These are phyloP conservation scores for Triadica sebifera DNA, from an alignment of 345 rosid species.

Conservation along the genomic window DNA sequence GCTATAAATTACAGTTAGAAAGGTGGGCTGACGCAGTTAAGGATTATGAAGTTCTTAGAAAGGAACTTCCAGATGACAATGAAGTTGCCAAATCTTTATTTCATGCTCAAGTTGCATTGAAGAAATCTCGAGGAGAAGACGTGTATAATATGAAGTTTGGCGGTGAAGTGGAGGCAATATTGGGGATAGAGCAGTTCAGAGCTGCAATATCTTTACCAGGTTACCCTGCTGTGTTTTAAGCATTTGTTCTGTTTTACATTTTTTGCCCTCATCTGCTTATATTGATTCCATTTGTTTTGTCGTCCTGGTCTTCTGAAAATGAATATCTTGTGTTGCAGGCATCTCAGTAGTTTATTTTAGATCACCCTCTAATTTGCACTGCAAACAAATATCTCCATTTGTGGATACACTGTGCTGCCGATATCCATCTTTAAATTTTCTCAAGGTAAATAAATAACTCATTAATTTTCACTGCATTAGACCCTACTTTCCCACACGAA, in stretches of 20 bases:
- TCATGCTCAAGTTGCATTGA: conserved; percentile 89
- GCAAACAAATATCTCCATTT: conserved; percentile 81
- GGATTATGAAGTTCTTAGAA: conserved; percentile 80
- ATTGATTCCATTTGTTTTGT: neutral
- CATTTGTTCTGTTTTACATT: neutral
- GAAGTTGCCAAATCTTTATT: conserved; percentile 85
- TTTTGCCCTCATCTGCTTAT: neutral
- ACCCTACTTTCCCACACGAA: neutral
- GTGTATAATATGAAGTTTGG: conserved; percentile 92
- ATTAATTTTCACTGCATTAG: neutral
- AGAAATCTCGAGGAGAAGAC: conserved; percentile 89
- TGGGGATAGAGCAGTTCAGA: conserved; percentile 66
- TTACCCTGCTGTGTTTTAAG: conserved; percentile 20
- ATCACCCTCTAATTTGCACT: conserved; percentile 54
- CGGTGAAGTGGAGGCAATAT: conserved; percentile 86
- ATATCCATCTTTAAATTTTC: conserved; percentile 78
- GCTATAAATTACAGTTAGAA: conserved; percentile 52
- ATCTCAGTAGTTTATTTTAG: conserved; percentile 70
- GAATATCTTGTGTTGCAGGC: conserved; percentile 44
- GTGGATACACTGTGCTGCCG: conserved; percentile 74
- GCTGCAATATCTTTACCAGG: conserved; percentile 82
- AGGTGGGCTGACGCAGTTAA: conserved; percentile 87
- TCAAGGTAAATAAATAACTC: conserved; percentile 52
- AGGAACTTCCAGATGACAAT: conserved; percentile 74
- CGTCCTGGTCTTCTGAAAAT: neutral